Percentiles rank a stretch among this genome's conserved stretches.
Evolutionary conservation across 2,329 filamentous ascomycete species (phyloP).

Genomic region (Cladosporium phlei): DNA sequence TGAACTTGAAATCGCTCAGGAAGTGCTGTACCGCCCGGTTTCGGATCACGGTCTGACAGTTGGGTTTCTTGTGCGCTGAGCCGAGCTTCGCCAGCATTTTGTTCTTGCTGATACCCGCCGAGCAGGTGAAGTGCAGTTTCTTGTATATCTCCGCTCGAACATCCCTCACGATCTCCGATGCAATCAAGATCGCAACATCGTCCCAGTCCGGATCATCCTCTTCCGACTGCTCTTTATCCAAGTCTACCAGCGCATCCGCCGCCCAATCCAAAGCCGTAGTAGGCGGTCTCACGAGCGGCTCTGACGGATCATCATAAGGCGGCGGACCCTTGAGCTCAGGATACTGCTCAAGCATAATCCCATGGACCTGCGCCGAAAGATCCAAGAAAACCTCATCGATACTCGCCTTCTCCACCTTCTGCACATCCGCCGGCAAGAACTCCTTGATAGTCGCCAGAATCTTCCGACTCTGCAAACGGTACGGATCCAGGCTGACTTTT

Average conservation of each 20-base stretch:
- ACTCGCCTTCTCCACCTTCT: conserved; percentile 84
- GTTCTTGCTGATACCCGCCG: conserved; percentile 80
- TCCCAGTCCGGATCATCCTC: conserved; percentile 90
- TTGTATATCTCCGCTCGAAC: conserved; percentile 66
- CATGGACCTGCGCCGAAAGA: conserved; percentile 77
- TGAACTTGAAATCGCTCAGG: conserved; percentile 80
- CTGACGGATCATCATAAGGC: conserved; percentile 66
- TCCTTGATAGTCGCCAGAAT: conserved; percentile 78
- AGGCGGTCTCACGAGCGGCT: conserved; percentile 67
- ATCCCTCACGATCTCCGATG: conserved; percentile 78
- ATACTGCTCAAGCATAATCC: conserved; percentile 68
- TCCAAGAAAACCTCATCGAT: conserved; percentile 96
- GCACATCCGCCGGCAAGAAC: conserved; percentile 57
- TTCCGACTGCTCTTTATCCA: conserved; percentile 68
- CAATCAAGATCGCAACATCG: conserved; percentile 80
- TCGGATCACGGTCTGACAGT: conserved; percentile 88
- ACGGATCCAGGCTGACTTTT: conserved; percentile 92
- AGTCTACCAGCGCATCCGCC: conserved; percentile 73
- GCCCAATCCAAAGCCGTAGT: conserved; percentile 76
- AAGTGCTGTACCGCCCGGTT: conserved; percentile 78
- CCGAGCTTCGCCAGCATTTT: conserved; percentile 95
- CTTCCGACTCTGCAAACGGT: conserved; percentile 75
- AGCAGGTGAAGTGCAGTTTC: conserved; percentile 81
- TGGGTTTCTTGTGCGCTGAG: conserved; percentile 86
- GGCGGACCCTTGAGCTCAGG: conserved; percentile 63